Percentiles rank a stretch among this genome's conserved stretches.
phyloP scores from a whole-genome alignment of 2,329 filamentous ascomycete genomes.

The Nannizzia gypsea region DNA sequence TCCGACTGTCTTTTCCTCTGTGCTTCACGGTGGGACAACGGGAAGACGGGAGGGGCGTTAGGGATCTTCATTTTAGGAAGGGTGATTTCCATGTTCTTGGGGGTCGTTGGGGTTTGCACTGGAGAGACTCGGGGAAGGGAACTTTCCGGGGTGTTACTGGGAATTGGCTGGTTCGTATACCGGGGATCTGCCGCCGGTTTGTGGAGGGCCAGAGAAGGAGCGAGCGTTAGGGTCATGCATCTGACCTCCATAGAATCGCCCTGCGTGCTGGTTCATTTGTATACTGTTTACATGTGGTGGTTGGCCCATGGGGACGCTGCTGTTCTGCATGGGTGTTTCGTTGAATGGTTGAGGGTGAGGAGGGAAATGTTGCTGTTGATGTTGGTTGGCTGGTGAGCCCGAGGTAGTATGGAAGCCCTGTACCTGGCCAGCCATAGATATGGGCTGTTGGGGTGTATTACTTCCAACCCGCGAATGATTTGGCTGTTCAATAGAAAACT shows the following conservation, averaged over 20 bases:
- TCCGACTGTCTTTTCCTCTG: constrained; percentile 7
- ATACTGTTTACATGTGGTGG: background rate
- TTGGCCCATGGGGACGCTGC: constrained; percentile 1
- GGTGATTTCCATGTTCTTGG: constrained; percentile 11
- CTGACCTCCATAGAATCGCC: constrained; percentile 7
- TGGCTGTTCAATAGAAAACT: background rate
- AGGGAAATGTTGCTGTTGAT: background rate
- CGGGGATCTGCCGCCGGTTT: background rate
- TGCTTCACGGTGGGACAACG: constrained; percentile 12
- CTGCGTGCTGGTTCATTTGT: constrained; percentile 8
- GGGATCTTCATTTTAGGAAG: constrained; percentile 12
- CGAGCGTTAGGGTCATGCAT: background rate
- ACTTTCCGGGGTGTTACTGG: constrained; percentile 6
- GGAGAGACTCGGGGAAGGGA: constrained; percentile 6
- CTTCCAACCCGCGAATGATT: background rate
- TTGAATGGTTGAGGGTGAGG: background rate
- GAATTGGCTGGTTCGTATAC: background rate
- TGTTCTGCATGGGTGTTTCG: background rate
- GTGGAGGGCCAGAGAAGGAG: background rate
- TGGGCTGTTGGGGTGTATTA: constrained; percentile 1
- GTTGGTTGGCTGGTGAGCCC: background rate
- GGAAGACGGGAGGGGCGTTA: constrained; percentile 13
- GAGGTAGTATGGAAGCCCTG: constrained; percentile 1
- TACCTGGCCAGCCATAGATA: background rate
- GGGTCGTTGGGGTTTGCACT: constrained; percentile 1